Percentiles rank a stretch among this genome's conserved stretches.
These are phyloP conservation scores for Linnemannia elongata DNA, from an alignment of 192 early-diverging fungal species.

Conservation along the genomic window DNA sequence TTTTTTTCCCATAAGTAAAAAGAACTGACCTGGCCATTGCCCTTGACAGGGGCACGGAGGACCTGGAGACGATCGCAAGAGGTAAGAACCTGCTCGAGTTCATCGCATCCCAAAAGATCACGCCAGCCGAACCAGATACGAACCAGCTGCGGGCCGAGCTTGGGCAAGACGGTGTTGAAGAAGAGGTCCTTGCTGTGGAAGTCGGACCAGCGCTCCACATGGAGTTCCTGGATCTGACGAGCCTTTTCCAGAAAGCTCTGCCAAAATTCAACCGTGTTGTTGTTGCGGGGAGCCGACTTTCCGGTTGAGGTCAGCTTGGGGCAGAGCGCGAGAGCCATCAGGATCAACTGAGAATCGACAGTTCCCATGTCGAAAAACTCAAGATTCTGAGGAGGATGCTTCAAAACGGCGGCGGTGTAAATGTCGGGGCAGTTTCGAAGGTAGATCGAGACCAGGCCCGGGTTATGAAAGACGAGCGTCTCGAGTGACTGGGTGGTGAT, in stretches of 20 bases:
- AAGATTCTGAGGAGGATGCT: slow-evolving; percentile 46
- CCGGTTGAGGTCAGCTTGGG: slow-evolving; percentile 52
- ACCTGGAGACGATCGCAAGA: slow-evolving; percentile 52
- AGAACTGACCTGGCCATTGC: slow-evolving; percentile 53
- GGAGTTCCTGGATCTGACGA: slow-evolving; percentile 53
- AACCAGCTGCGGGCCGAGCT: slow-evolving; percentile 51
- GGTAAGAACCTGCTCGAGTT: slow-evolving; percentile 48
- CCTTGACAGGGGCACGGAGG: slow-evolving; percentile 53
- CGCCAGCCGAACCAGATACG: slow-evolving; percentile 56
- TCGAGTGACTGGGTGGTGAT: slow-evolving; percentile 28
- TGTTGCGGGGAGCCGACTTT: slow-evolving; percentile 48
- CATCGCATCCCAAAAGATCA: slow-evolving; percentile 53
- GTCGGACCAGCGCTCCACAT: slow-evolving; percentile 56
- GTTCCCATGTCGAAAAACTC: slow-evolving; percentile 56
- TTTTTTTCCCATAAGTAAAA: not conserved
- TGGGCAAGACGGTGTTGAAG: slow-evolving; percentile 52
- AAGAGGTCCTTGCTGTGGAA: slow-evolving; percentile 56
- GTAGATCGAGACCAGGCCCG: slow-evolving; percentile 34
- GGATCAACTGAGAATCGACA: slow-evolving; percentile 48
- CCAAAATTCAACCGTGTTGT: slow-evolving; percentile 55
- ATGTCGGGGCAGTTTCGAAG: slow-evolving; percentile 44
- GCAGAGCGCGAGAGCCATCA: slow-evolving; percentile 41
- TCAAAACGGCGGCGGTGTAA: slow-evolving; percentile 38
- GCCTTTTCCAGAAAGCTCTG: slow-evolving; percentile 48
- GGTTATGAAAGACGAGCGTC: slow-evolving; percentile 37